These are phyloP conservation scores for Malus sylvestris DNA, from an alignment of 306 rosid species.

Conservation along the genomic window DNA sequence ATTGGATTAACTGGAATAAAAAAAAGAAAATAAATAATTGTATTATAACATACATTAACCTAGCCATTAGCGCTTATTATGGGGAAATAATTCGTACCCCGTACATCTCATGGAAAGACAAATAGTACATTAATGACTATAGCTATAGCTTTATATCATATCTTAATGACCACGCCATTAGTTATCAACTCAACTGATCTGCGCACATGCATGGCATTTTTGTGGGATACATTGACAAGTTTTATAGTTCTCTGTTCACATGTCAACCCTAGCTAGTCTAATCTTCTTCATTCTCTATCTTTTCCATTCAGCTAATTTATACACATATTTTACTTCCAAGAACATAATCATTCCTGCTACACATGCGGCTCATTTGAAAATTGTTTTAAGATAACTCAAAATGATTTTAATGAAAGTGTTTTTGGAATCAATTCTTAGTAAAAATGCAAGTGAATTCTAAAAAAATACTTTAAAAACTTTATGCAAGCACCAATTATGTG, in stretches of 20 bases:
- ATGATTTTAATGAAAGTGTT: too few relatives aligned
- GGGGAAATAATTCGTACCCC: background rate
- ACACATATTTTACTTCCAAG: background rate
- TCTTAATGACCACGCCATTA: background rate
- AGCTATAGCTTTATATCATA: background rate
- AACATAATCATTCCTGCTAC: background rate
- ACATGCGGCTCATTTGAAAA: too few relatives aligned
- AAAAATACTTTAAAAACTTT: too few relatives aligned
- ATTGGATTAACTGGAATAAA: background rate
- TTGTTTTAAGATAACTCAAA: too few relatives aligned
- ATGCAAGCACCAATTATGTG: too few relatives aligned
- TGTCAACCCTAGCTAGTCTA: background rate
- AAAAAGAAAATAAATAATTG: background rate
- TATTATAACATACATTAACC: background rate
- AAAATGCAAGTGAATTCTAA: too few relatives aligned
- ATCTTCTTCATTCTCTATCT: background rate
- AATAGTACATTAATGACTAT: background rate
- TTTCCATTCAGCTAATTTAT: background rate
- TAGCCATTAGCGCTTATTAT: background rate
- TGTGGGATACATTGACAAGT: background rate
- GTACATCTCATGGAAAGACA: background rate
- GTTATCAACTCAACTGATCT: background rate
- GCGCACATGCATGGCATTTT: background rate
- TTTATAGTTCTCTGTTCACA: background rate
- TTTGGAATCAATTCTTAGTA: too few relatives aligned